Evolutionary conservation across 306 rosid species (phyloP).

Genomic region (Luffa aegyptiaca): DNA sequence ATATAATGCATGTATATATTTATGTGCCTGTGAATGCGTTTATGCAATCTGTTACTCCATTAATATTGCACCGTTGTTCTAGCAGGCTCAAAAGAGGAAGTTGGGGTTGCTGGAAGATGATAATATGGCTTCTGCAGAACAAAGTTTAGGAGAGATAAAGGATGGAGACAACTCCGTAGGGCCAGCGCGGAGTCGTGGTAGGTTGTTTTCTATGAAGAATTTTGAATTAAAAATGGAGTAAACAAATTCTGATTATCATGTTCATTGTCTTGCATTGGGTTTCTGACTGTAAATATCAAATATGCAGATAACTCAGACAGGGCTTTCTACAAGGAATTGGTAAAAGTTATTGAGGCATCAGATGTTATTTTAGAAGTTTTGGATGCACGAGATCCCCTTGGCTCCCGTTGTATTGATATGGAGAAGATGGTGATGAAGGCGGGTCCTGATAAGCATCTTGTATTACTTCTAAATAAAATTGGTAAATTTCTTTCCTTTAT

Average conservation of each 20-base stretch:
- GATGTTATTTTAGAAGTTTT: constrained; percentile 94
- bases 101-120: constrained; percentile 62
- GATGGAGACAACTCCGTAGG: constrained; percentile 12
- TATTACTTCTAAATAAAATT: constrained; percentile 84
- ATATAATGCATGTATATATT: neutral
- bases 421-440: constrained; percentile 80
- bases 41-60: neutral
- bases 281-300: neutral
- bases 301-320: constrained; percentile 52
- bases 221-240: neutral
- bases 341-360: constrained; percentile 74
- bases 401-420: constrained; percentile 77
- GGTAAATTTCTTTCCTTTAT: constrained; percentile 30
- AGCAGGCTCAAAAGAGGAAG: constrained; percentile 80
- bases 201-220: neutral
- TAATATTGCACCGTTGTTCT: neutral
- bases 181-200: constrained; percentile 41
- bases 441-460: constrained; percentile 76
- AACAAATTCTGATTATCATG: neutral
- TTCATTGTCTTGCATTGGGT: neutral
- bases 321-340: constrained; percentile 86
- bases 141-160: constrained; percentile 13
- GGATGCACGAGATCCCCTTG: constrained; percentile 97
- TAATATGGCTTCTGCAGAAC: constrained; percentile 23
- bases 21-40: neutral